Evolutionary conservation across 1,284 basidiomycete genomes (phyloP).

Genomic region (Irpex rosettiformis): DNA sequence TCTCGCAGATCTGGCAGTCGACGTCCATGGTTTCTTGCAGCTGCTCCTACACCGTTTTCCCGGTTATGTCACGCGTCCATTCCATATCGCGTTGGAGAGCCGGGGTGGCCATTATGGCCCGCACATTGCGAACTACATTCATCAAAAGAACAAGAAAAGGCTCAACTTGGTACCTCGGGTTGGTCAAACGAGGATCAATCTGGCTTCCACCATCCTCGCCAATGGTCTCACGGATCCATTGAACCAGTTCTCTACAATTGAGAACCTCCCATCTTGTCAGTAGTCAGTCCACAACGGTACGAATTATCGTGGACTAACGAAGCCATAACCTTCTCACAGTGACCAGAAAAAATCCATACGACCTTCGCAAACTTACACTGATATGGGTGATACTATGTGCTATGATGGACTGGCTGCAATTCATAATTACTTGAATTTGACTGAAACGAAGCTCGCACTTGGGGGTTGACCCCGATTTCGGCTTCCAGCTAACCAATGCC

Average conservation of each 20-base stretch:
- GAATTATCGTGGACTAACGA: too few species aligned
- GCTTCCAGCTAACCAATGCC: constrained; percentile 60
- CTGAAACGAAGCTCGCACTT: constrained; percentile 67
- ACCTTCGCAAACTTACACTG: constrained; percentile 73
- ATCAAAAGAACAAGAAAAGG: constrained; percentile 70
- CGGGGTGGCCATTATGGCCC: constrained; percentile 84
- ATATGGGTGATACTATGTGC: constrained; percentile 5
- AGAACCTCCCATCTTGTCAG: too few species aligned
- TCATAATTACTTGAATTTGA: constrained; percentile 1
- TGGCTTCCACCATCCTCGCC: constrained; percentile 77
- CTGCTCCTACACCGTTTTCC: constrained; percentile 79
- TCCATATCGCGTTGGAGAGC: constrained; percentile 75
- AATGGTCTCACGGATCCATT: constrained; percentile 85
- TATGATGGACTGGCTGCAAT: constrained; percentile 8
- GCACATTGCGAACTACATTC: constrained; percentile 74
- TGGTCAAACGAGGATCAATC: constrained; percentile 62
- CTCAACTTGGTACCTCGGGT: constrained; percentile 38
- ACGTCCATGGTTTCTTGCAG: constrained; percentile 84
- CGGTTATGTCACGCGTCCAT: constrained; percentile 63
- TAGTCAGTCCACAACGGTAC: too few species aligned
- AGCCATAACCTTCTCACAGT: constrained; percentile 45
- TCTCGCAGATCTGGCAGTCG: constrained; percentile 44
- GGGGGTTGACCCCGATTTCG: constrained; percentile 61
- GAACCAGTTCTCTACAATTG: constrained; percentile 70
- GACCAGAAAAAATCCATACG: constrained; percentile 75